Percentiles rank a stretch among this genome's conserved stretches.
Conservation (phyloP, 345 rosid species). For the Lagerstroemia speciosa region DNA sequence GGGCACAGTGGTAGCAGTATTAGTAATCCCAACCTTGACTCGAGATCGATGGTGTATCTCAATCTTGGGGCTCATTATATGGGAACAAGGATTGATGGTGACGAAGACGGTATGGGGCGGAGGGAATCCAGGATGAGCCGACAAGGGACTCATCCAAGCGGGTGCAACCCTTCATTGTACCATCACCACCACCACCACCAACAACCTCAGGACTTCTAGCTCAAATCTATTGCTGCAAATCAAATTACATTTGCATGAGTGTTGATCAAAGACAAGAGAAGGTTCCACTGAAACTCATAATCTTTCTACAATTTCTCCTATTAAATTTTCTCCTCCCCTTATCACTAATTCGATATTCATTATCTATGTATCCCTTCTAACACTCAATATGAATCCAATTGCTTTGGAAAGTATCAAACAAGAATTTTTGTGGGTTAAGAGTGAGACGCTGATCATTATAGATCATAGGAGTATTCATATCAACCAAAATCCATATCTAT, state of each 20-base stretch:
- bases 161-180: constrained; percentile 48
- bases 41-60: constrained; percentile 74
- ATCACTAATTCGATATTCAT: too few relatives aligned
- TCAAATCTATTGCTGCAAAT: neutral
- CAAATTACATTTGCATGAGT: neutral
- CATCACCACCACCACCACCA: constrained; percentile 59
- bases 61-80: constrained; percentile 77
- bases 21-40: constrained; percentile 50
- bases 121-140: constrained; percentile 36
- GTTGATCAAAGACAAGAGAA: neutral
- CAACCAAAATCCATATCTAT: too few relatives aligned
- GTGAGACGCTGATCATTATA: too few relatives aligned
- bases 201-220: constrained; percentile 52
- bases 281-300: neutral
- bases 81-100: constrained; percentile 56
- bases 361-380: neutral
- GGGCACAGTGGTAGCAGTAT: constrained; percentile 57
- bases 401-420: neutral
- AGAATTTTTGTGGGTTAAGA: too few relatives aligned
- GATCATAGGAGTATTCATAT: too few relatives aligned
- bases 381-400: neutral
- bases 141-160: constrained; percentile 21
- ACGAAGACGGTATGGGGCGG: constrained; percentile 20
- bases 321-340: neutral
- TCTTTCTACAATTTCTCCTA: too few relatives aligned